Percentiles rank a stretch among this genome's conserved stretches.
These are phyloP conservation scores for Fraxinus excelsior DNA, from an alignment of 257 asterid species.

Conservation along the genomic window DNA sequence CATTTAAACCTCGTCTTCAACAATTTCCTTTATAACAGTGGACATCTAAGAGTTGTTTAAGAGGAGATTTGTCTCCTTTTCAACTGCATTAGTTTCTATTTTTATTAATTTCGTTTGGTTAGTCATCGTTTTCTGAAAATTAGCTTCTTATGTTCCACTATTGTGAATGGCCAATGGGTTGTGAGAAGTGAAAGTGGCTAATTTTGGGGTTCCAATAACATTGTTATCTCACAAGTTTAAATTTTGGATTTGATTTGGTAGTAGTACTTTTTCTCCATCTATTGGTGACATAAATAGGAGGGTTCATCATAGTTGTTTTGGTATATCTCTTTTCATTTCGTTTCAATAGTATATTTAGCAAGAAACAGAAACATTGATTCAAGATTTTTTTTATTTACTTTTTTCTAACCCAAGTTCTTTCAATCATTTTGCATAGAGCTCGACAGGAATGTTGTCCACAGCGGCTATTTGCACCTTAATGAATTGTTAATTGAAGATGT, in stretches of 20 bases:
- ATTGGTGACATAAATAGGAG: background rate
- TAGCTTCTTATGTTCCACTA: background rate
- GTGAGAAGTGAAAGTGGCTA: background rate
- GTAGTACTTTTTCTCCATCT: background rate
- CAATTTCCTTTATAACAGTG: background rate
- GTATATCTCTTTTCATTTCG: background rate
- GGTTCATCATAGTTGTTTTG: background rate
- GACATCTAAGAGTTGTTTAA: background rate
- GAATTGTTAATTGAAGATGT: conserved; percentile 75
- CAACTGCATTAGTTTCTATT: background rate
- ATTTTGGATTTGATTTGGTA: background rate
- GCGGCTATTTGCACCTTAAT: conserved; percentile 64
- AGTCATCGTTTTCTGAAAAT: background rate
- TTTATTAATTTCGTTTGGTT: background rate
- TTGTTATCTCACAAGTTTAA: background rate
- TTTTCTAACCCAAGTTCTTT: conserved; percentile 14
- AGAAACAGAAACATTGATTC: background rate
- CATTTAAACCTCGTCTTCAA: too few species aligned
- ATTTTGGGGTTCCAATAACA: background rate
- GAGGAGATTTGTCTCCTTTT: background rate
- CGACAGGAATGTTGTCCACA: conserved; percentile 42
- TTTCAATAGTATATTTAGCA: conserved; percentile 1
- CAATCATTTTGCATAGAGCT: conserved; percentile 43
- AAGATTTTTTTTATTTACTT: background rate
- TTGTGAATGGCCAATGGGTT: background rate